phyloP scores from a whole-genome alignment of 768 basidiomycete species.

The Lyophyllum decastes region DNA sequence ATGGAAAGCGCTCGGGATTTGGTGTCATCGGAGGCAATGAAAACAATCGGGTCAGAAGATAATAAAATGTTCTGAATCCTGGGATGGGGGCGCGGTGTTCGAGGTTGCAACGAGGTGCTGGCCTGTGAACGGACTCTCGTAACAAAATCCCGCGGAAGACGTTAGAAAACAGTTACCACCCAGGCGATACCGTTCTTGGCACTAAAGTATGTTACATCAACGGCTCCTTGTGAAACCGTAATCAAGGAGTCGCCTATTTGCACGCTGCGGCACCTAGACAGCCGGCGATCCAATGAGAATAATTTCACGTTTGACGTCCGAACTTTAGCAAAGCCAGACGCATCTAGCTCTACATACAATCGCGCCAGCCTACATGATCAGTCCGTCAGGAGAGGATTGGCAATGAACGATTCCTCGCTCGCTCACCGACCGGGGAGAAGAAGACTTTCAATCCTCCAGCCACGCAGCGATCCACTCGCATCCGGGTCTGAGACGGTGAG shows the following conservation, averaged over 20 bases:
- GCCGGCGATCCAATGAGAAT: slow-evolving; percentile 27
- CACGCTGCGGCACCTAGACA: slow-evolving; percentile 15
- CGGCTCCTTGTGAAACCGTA: slow-evolving; percentile 2
- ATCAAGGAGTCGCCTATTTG: slow-evolving; percentile 18
- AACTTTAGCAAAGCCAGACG: slow-evolving; percentile 18
- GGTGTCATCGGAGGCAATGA: slow-evolving; percentile 51
- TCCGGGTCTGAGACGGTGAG: slow-evolving; percentile 71
- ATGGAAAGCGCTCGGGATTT: slow-evolving; percentile 43
- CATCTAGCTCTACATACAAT: slow-evolving; percentile 28
- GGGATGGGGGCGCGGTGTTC: slow-evolving; percentile 37
- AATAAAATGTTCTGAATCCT: slow-evolving; percentile 70
- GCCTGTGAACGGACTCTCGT: background rate
- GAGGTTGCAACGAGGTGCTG: background rate
- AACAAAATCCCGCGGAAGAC: background rate
- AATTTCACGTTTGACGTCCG: slow-evolving; percentile 30
- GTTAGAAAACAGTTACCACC: slow-evolving; percentile 2
- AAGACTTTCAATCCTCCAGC: slow-evolving; percentile 65
- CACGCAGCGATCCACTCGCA: slow-evolving; percentile 71
- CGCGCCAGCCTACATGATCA: slow-evolving; percentile 34
- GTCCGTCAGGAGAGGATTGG: background rate
- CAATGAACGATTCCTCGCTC: background rate
- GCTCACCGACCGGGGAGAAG: slow-evolving; percentile 66
- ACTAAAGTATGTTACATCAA: slow-evolving; percentile 16
- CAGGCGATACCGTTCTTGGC: background rate
- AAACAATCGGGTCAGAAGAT: slow-evolving; percentile 48